Conservation (phyloP, 2,329 filamentous ascomycete genomes). For the Scopulariopsis brevicaulis region DNA sequence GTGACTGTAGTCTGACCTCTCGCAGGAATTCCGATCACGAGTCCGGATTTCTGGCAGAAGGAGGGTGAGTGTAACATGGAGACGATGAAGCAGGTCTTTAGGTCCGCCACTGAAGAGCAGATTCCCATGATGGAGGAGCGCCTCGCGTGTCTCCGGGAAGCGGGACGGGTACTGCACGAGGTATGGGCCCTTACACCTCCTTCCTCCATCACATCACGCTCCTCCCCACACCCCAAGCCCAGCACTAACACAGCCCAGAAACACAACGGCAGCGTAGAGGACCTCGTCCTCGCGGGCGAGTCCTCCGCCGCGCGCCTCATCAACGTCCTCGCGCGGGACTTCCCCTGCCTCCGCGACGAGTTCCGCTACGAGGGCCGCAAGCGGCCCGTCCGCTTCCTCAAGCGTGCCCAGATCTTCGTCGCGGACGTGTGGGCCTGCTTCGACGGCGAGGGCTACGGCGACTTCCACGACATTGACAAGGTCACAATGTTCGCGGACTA, state of each 20-base stretch:
- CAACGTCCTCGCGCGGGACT: constrained; percentile 72
- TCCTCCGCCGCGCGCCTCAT: constrained; percentile 76
- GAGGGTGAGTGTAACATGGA: constrained; percentile 67
- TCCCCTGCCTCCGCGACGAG: constrained; percentile 79
- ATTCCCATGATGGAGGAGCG: constrained; percentile 77
- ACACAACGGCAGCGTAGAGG: constrained; percentile 63
- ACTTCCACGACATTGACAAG: constrained; percentile 83
- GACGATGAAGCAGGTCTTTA: constrained; percentile 65
- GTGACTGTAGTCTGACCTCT: background rate
- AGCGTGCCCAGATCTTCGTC: constrained; percentile 90
- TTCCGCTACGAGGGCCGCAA: constrained; percentile 60
- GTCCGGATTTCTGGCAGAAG: constrained; percentile 74
- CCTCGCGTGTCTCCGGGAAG: constrained; percentile 69
- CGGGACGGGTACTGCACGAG: constrained; percentile 67
- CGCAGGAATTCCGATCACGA: constrained; percentile 75
- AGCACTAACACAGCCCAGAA: constrained; percentile 33
- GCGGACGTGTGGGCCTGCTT: constrained; percentile 97
- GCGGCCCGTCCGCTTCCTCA: constrained; percentile 68
- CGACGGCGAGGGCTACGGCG: constrained; percentile 65
- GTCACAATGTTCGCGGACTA: constrained; percentile 99
- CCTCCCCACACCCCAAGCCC: background rate
- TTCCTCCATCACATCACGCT: background rate
- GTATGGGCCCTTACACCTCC: constrained; percentile 30
- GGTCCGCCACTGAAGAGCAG: constrained; percentile 74
- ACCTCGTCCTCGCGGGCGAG: constrained; percentile 62